Percentiles rank a stretch among this genome's conserved stretches.
phyloP scores from a whole-genome alignment of 2,329 filamentous ascomycete genomes.

The Colletotrichum sp. region DNA sequence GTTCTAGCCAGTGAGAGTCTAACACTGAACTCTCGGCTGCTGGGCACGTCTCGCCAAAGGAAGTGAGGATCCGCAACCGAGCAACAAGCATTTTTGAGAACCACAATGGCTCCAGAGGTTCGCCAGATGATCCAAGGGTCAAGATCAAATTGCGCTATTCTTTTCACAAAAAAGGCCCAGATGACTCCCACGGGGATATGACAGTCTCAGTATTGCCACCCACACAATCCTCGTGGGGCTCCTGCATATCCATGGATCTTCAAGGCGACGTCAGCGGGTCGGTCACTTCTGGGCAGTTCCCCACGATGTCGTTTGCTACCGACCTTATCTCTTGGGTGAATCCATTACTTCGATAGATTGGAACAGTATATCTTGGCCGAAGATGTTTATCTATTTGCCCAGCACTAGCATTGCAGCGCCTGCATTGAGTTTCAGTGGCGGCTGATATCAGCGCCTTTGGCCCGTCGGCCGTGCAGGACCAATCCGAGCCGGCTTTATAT shows the following conservation, averaged over 20 bases:
- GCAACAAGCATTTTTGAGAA: neutral
- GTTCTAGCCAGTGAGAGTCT: neutral
- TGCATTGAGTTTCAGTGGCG: neutral
- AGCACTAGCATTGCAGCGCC: neutral
- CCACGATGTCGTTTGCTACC: neutral
- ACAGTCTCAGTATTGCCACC: too few relatives aligned
- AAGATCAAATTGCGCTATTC: neutral
- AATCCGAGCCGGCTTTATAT: neutral
- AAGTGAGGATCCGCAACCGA: neutral
- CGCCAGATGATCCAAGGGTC: neutral
- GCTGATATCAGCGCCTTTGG: neutral
- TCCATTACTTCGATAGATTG: neutral
- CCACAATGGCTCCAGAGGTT: neutral
- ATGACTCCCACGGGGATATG: neutral
- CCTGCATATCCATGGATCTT: neutral
- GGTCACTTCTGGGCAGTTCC: neutral
- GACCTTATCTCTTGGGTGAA: slow-evolving; percentile 17
- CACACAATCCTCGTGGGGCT: neutral
- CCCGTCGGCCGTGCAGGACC: neutral
- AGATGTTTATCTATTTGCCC: neutral
- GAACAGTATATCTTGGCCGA: neutral
- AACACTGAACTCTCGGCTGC: neutral
- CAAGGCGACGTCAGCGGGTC: neutral
- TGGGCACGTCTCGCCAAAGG: neutral
- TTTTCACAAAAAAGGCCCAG: too few relatives aligned